Evolutionary conservation across 768 basidiomycete genomes (phyloP), one percentile per base, ranked within the genome.

Genomic region (Exidia glandulosa): DNA sequence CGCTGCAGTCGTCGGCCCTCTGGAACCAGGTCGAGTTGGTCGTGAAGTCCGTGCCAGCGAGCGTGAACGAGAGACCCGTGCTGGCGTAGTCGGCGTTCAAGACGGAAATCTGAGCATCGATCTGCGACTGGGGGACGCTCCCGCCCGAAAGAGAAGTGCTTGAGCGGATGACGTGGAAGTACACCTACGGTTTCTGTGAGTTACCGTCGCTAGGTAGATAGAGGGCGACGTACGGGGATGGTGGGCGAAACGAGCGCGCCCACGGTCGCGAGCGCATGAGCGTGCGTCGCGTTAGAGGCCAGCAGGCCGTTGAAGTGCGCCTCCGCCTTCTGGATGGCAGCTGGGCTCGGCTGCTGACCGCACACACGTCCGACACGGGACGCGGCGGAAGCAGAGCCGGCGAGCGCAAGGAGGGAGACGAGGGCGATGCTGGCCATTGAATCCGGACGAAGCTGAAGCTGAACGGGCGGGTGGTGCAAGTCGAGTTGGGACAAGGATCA

Each of bases 151-250:
- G 32, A 5, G 77, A 75, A 57, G 69, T 61, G 62, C 76, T 75
- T 61, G 73, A 67, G 64, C 67, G 72, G 63, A 81, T 72, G 60
- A 80, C 73, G 60, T 80, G 75, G 67, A 75, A 77, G 67, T 76
- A 73, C 32, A 80, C 71, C 61, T 74, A 67, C n/a, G 6, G 1
- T 6, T 6, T 1, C 19, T 45, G 10, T 19, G 16, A 45, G 6
- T 6, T 14, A 12, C 9, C 6, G 10, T 6, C 3, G 41, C 23
- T 14, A 19, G 6, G 16, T 13, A 19, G 10, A 45, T 6, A 10
- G 41, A 10, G 12, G 10, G 16, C 6, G 6, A 10, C 41, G 6
- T 19, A 45, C 41, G 19, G 41, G 41, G 6, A 45, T 45, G 16
- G 23, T 23, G 19, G 41, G 41, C 5, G 41, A 45, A 6, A 19